These are phyloP conservation scores for Avicennia marina DNA, from an alignment of 257 asterid species.

Conservation along the genomic window DNA sequence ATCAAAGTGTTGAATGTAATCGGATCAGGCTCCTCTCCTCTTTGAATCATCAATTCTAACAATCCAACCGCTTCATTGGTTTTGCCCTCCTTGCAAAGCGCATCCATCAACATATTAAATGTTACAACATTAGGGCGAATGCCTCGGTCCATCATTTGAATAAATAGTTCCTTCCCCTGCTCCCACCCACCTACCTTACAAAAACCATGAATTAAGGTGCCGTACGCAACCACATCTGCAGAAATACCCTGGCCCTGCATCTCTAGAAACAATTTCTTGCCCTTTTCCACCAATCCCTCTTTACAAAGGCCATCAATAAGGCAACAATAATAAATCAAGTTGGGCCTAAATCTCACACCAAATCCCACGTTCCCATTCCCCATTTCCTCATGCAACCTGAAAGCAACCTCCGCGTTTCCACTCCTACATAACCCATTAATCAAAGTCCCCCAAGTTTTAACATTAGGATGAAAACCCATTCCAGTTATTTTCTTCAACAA, in stretches of 20 bases:
- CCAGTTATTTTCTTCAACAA: slow-evolving; percentile 42
- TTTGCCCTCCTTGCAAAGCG: slow-evolving; percentile 61
- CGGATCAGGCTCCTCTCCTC: slow-evolving; percentile 57
- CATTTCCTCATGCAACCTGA: slow-evolving; percentile 47
- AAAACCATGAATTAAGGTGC: slow-evolving; percentile 49
- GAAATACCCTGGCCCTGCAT: slow-evolving; percentile 52
- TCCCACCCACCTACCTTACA: slow-evolving; percentile 48
- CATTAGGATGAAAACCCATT: slow-evolving; percentile 44
- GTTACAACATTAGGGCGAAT: slow-evolving; percentile 55
- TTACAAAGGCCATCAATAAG: slow-evolving; percentile 64
- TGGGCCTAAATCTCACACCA: slow-evolving; percentile 35
- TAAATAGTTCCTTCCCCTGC: slow-evolving; percentile 44
- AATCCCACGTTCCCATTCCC: slow-evolving; percentile 27
- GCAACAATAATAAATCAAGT: slow-evolving; percentile 46
- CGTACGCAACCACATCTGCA: slow-evolving; percentile 52
- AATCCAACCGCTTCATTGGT: slow-evolving; percentile 50
- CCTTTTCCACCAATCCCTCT: slow-evolving; percentile 51
- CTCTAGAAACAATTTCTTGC: slow-evolving; percentile 44
- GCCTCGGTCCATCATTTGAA: slow-evolving; percentile 63
- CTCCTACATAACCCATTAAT: slow-evolving; percentile 59
- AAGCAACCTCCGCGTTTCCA: slow-evolving; percentile 52
- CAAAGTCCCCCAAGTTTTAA: slow-evolving; percentile 56
- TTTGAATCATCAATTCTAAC: slow-evolving; percentile 54
- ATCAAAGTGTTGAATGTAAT: slow-evolving; percentile 53
- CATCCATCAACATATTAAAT: slow-evolving; percentile 48